Evolutionary conservation across 306 rosid species (phyloP), one percentile per base, ranked within the genome.

Genomic region (Corylus avellana): DNA sequence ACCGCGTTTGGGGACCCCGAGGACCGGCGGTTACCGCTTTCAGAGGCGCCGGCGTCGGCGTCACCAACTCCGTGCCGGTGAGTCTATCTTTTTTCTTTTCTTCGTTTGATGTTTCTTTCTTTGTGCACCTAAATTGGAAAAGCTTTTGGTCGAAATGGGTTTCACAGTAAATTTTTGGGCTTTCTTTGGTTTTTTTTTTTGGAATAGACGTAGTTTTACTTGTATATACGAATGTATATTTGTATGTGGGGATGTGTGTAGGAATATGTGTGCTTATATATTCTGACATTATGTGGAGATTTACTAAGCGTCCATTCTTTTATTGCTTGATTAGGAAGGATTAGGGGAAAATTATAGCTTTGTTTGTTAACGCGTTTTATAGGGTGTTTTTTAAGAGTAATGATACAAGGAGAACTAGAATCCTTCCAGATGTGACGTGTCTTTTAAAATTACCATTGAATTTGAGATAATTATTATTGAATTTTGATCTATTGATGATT

Each of bases 31-130:
- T 67, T 13, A 56, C 78, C 8, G 91, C 80, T 3, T 83, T 88
- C 1, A 32, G 2, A 2, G 35, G 35, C 35, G 73, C 86, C 25
- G 69, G 78, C 4, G 68, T 79, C 63, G 75, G 84, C 80, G 44
- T 84, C 56, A 49, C 72, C 46, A 81, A 88, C 70, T 88, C 90
- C 53, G 78, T 80, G 4, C 90, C 94, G 9, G 97, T 92, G 25
- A 17, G 78, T 64, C 16, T 51, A 29, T 2, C 8, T 44, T 62
- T 55, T 58, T 77, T 32, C 16, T 53, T 67, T 68, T 49, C 12
- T n/a, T 48, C 0, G 25, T 32, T 32, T 27, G 8, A 12, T 44
- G 13, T 48, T 18, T 3, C 25, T 70, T 16, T 59, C 25, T 14
- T 47, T 20, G 32, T 44, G 4, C 8, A 11, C 47, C 11, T 13